Percentiles rank a stretch among this genome's conserved stretches.
These are phyloP conservation scores for Entoloma clypeatum DNA, from an alignment of 1,284 basidiomycete genomes.

Conservation along the genomic window DNA sequence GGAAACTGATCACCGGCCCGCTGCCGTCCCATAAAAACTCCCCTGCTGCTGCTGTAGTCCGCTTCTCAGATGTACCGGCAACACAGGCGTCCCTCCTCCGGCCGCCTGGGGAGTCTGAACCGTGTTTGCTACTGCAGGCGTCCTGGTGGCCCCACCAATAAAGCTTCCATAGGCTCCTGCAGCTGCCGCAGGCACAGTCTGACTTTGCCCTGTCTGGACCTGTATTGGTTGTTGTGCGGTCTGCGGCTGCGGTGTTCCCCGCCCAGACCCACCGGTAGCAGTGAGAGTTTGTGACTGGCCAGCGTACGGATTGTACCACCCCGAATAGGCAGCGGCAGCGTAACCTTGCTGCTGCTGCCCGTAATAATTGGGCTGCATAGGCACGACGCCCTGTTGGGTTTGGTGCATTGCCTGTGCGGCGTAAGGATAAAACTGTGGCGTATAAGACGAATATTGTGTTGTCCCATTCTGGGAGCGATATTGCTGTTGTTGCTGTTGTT, in stretches of 20 bases:
- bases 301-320: conserved; percentile 35
- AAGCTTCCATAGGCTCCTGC: conserved; percentile 29
- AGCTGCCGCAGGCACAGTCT: conserved; percentile 20
- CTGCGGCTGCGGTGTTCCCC: conserved; percentile 48
- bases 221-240: conserved; percentile 3
- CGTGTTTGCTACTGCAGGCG: conserved; percentile 46
- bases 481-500: conserved; percentile 15
- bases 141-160: conserved; percentile 27
- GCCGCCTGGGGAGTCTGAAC: conserved; percentile 26
- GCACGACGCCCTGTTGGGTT: not conserved
- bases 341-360: conserved; percentile 33
- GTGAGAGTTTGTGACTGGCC: not conserved
- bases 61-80: conserved; percentile 32
- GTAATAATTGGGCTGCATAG: conserved; percentile 31
- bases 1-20: not conserved
- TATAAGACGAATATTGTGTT: conserved; percentile 29
- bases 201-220: not conserved
- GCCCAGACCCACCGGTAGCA: conserved; percentile 34
- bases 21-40: conserved; percentile 24
- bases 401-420: conserved; percentile 6
- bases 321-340: conserved; percentile 30
- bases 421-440: conserved; percentile 5
- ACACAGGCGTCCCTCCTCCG: conserved; percentile 23
- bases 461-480: conserved; percentile 25
- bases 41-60: conserved; percentile 17